These are phyloP conservation scores for Coniochaeta sp. DNA, from an alignment of 2,329 filamentous ascomycete genomes.

Conservation along the genomic window DNA sequence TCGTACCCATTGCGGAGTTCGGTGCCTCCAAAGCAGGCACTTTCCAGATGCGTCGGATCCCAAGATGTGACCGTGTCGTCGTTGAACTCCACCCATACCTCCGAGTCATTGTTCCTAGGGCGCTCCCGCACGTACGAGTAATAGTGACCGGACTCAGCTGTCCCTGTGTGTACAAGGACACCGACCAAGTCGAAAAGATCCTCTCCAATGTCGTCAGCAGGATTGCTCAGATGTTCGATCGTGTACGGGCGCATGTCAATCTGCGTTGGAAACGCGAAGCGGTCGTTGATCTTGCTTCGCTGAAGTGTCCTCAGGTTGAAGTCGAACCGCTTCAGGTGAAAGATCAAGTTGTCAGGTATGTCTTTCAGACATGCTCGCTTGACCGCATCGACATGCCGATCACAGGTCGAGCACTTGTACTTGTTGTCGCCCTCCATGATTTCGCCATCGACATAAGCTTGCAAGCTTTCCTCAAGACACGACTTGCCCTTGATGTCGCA, in stretches of 20 bases:
- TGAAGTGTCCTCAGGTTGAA: conserved; percentile 72
- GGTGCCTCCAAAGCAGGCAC: conserved; percentile 71
- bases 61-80: conserved; percentile 76
- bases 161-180: conserved; percentile 86
- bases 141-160: conserved; percentile 91
- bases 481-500: conserved; percentile 93
- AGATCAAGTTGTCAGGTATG: conserved; percentile 88
- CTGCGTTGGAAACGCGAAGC: conserved; percentile 76
- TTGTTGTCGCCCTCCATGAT: conserved; percentile 98
- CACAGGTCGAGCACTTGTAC: conserved; percentile 91
- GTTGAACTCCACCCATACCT: conserved; percentile 86
- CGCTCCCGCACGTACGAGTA: conserved; percentile 91
- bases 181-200: conserved; percentile 94
- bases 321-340: conserved; percentile 85
- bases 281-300: conserved; percentile 90
- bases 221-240: conserved; percentile 70
- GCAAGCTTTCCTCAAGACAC: conserved; percentile 76
- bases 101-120: conserved; percentile 37
- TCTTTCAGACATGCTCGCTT: conserved; percentile 89
- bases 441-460: conserved; percentile 94
- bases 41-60: conserved; percentile 65
- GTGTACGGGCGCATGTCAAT: conserved; percentile 90
- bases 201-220: conserved; percentile 44
- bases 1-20: conserved; percentile 46
- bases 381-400: conserved; percentile 83